phyloP scores from a whole-genome alignment of 2,329 filamentous ascomycete genomes.

The Albophoma yamanashiensis region DNA sequence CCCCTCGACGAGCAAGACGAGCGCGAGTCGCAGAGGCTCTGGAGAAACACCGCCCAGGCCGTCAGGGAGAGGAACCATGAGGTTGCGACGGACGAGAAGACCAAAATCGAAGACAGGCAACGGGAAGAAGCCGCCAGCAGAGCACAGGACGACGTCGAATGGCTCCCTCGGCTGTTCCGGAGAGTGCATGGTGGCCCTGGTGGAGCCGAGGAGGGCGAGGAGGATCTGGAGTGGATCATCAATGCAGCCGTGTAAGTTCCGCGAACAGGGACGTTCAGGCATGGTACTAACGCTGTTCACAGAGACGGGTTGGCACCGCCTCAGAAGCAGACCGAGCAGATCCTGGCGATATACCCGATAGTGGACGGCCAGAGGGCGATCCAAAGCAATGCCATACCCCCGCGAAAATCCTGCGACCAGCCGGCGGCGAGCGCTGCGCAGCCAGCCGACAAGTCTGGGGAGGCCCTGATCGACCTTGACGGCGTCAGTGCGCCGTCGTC shows the following conservation, averaged over 20 bases:
- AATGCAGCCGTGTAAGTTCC: conserved; percentile 66
- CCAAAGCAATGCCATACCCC: conserved; percentile 45
- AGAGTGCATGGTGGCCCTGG: conserved; percentile 59
- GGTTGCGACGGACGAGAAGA: conserved; percentile 86
- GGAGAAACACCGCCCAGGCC: conserved; percentile 71
- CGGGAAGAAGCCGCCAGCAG: conserved; percentile 77
- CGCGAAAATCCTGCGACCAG: conserved; percentile 13
- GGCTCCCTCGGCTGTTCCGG: conserved; percentile 81
- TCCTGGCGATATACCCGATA: conserved; percentile 77
- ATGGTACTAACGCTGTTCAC: conserved; percentile 5
- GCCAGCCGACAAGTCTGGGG: conserved; percentile 8
- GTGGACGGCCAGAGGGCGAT: conserved; percentile 60
- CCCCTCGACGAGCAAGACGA: conserved; percentile 81
- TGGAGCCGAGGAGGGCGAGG: conserved; percentile 67
- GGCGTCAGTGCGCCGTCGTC: conserved; percentile 14
- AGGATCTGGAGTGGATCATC: conserved; percentile 91
- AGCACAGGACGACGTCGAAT: conserved; percentile 69
- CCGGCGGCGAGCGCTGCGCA: conserved; percentile 1
- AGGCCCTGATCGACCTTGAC: conserved; percentile 48
- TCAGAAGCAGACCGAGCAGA: conserved; percentile 66
- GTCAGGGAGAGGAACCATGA: conserved; percentile 81
- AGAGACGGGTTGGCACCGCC: conserved; percentile 39
- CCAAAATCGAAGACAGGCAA: conserved; percentile 88
- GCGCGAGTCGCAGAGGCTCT: conserved; percentile 81
- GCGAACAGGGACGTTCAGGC: too few species aligned